Evolutionary conservation across 805 yeast genomes (phyloP), one percentile per base, ranked within the genome.

Genomic region (Pichia thaimueangensis): DNA sequence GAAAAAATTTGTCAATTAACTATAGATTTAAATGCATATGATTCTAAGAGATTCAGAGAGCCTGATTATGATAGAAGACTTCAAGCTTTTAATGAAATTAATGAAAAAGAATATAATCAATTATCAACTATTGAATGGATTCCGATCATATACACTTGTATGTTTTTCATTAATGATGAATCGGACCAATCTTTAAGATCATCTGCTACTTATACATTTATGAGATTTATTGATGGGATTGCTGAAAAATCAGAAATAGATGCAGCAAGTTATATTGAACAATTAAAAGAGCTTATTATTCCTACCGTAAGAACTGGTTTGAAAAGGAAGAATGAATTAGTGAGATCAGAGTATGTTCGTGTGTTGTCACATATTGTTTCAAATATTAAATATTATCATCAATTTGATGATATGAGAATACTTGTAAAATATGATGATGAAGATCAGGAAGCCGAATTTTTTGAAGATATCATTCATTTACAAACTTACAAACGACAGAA

Each of bases 401-500:
- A 75, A 3, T 64, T 87, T 29, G 65, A 68, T 20, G 91, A 84
- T 51, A 70, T 89, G 88, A 71, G 74, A 43, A 68, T 74, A 1
- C 63, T 91, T 30, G 61, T 81, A 1, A 72, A 67, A 53, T 69
- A 73, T 39, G 81, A 80, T 32, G 69, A 71, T 36, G 82, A 81
- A 30, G 94, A 87, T 52, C 91, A 81, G 29, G 97, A 88, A 53
- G 83, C 87, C 4, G 81, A 86, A 60, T 59, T 61, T 37, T 63
- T 63, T 54, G 53, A 52, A 37, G 87, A 88, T 53, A 70, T 93
- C 37, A 73, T 72, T 46, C 96, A 91, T 59, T 79, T 91, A 29
- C 98, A 91, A 64, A 54, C 82, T 9, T 87, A 82, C 55, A 77
- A 95, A 64, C 82, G 96, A 53, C 88, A 84, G 59, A 73, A 88